Evolutionary conservation across 2,329 filamentous ascomycete genomes (phyloP), one percentile per base, ranked within the genome.

Genomic region (Rasamsonia emersonii): DNA sequence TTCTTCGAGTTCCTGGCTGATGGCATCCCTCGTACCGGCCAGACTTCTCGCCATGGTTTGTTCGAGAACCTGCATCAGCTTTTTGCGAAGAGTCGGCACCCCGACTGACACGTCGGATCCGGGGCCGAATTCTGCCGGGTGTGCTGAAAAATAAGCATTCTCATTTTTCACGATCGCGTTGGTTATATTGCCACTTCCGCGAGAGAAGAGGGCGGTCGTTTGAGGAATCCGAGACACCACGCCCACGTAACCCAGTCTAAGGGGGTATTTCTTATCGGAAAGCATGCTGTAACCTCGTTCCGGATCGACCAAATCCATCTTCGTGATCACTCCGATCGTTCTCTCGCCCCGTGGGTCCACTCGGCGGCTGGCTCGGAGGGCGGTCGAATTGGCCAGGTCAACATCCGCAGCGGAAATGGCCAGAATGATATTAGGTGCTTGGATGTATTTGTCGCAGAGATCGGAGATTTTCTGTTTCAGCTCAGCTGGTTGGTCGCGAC

Each of bases 361-460:
- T 45, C 89, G 75, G 41, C 91, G 75, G 45, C 88, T 94, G 11
- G 91, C 86, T 46, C 88, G 73, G 15, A 98, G 63, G 4, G 91
- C 88, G 5, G 91, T 91, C 1, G 91, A 98, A 58, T 98, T 98
- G 14, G 91, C 91, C 36, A 98, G 62, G 66, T 98, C 91, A 11
- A 98, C 91, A 59, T 98, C 91, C 15, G 91, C 91, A 2, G 93
- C 91, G 1, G 93, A 98, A 41, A 98, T 96, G 23, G 91, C 91
- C 5, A 98, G 71, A 40, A 98, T 95, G 45, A 98, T 82, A 52
- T 98, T 98, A 0, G 93, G 91, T 4, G 88, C 67, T 53, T 93
- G 85, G 31, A 98, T 98, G 52, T 98, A 98, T 64, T 94, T 96
- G 60, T 98, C 91, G 56, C 91, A 98, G 9, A 98, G 76, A 49